Conservation (phyloP, 129 eudicot genomes). For the Deinandra increscens region DNA sequence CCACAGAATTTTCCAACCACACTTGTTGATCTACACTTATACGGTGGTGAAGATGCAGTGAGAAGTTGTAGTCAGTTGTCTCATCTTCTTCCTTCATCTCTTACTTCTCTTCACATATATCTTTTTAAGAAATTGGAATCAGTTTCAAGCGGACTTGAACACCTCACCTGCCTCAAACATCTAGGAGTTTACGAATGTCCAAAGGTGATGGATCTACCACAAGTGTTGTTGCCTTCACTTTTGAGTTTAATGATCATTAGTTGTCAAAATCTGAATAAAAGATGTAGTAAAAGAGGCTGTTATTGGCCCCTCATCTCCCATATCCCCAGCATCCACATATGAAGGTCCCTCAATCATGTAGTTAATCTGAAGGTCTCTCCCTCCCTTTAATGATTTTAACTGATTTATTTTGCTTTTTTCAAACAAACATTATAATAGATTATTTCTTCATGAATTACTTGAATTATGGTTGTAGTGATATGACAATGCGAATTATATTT, state of each 20-base stretch:
- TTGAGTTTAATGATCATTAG: background rate
- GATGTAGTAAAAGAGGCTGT: background rate
- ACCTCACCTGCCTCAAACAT: background rate
- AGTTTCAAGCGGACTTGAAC: slow-evolving; percentile 1
- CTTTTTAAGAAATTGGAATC: slow-evolving; percentile 7
- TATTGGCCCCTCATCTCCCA: slow-evolving; percentile 15
- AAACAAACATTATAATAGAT: no score
- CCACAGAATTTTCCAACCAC: slow-evolving; percentile 10
- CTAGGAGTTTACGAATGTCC: background rate
- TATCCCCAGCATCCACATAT: no score
- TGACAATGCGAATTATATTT: no score
- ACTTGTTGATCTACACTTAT: background rate
- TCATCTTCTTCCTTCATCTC: slow-evolving; percentile 21
- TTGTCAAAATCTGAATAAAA: slow-evolving; percentile 13
- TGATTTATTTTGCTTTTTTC: no score
- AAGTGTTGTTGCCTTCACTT: slow-evolving; percentile 11
- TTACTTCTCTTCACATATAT: background rate
- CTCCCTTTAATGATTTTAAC: no score
- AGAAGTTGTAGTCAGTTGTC: slow-evolving; percentile 7
- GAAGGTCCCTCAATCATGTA: no score
- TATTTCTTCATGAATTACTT: no score
- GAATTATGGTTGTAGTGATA: no score
- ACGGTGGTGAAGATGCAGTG: slow-evolving; percentile 10
- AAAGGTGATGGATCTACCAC: no score
- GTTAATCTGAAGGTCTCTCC: no score